Evolutionary conservation across 2,329 filamentous ascomycete species (phyloP).

Genomic region (Chlorencoelia australis): DNA sequence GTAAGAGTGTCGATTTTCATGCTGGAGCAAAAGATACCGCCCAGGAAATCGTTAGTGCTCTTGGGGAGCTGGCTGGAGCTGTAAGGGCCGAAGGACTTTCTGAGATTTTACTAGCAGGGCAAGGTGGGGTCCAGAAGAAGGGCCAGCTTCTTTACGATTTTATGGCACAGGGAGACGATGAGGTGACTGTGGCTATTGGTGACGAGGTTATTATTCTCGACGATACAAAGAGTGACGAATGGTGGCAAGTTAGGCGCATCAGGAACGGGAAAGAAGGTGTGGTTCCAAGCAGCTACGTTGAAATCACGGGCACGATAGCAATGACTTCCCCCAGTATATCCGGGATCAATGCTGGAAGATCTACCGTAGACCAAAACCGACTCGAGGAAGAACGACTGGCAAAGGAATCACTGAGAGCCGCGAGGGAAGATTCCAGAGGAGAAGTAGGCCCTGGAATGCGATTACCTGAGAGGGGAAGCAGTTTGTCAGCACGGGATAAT

Average conservation of each 20-base stretch:
- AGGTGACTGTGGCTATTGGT: slow-evolving; percentile 81
- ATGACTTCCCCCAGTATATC: slow-evolving; percentile 38
- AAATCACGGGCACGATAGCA: slow-evolving; percentile 62
- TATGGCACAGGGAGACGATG: slow-evolving; percentile 90
- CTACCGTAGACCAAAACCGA: slow-evolving; percentile 66
- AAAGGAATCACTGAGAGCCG: slow-evolving; percentile 63
- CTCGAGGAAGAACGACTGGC: slow-evolving; percentile 76
- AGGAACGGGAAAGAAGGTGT: slow-evolving; percentile 94
- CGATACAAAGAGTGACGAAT: slow-evolving; percentile 87
- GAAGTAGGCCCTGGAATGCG: slow-evolving; percentile 71
- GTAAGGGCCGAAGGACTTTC: slow-evolving; percentile 72
- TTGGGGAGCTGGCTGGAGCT: slow-evolving; percentile 83
- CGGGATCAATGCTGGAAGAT: slow-evolving; percentile 50
- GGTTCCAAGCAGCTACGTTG: slow-evolving; percentile 92
- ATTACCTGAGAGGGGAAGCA: slow-evolving; percentile 71
- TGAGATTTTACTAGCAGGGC: slow-evolving; percentile 76
- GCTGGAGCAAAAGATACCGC: slow-evolving; percentile 96
- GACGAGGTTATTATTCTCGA: slow-evolving; percentile 90
- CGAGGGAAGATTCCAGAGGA: slow-evolving; percentile 44
- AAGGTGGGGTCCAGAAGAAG: slow-evolving; percentile 62
- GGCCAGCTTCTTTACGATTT: slow-evolving; percentile 91
- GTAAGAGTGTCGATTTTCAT: slow-evolving; percentile 93
- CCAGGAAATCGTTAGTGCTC: slow-evolving; percentile 76
- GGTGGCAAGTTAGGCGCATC: slow-evolving; percentile 89
- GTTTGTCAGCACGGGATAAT: slow-evolving; percentile 57